Evolutionary conservation across 768 basidiomycete genomes (phyloP).

Genomic region (Cytidiella melzeri): DNA sequence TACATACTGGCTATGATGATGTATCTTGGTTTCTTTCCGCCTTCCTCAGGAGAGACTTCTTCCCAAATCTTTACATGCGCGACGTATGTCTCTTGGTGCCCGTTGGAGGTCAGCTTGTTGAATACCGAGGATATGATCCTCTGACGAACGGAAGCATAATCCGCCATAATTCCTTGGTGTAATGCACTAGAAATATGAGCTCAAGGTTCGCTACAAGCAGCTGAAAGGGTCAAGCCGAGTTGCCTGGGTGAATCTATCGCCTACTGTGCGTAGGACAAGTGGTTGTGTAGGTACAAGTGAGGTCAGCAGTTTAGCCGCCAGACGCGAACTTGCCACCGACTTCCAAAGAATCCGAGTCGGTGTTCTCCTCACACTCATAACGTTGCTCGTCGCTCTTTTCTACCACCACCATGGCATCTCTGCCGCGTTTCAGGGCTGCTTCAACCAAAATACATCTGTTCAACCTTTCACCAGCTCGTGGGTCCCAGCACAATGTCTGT

Average conservation of each 20-base stretch:
- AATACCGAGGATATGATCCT: constrained; percentile 84
- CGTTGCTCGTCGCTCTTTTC: neutral
- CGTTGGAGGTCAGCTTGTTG: constrained; percentile 58
- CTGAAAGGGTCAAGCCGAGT: too few species aligned
- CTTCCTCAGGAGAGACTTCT: constrained; percentile 63
- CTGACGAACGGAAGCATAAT: constrained; percentile 48
- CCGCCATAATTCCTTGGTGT: constrained; percentile 27
- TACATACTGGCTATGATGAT: constrained; percentile 87
- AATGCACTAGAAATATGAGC: too few species aligned
- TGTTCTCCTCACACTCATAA: too few species aligned
- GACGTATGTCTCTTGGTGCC: constrained; percentile 74
- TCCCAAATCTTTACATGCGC: constrained; percentile 93
- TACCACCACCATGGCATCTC: constrained; percentile 28
- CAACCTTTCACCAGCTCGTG: constrained; percentile 63
- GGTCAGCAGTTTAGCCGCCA: neutral
- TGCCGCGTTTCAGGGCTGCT: constrained; percentile 26
- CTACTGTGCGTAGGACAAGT: too few species aligned
- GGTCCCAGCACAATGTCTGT: constrained; percentile 63
- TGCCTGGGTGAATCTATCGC: too few species aligned
- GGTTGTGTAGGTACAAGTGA: neutral
- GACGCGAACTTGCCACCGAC: neutral
- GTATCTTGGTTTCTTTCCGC: constrained; percentile 80
- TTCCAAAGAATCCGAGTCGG: too few species aligned
- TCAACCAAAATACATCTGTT: constrained; percentile 56
- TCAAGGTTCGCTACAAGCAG: too few species aligned